Conservation (phyloP, 345 rosid species). For the Hibiscus tridactylites region DNA sequence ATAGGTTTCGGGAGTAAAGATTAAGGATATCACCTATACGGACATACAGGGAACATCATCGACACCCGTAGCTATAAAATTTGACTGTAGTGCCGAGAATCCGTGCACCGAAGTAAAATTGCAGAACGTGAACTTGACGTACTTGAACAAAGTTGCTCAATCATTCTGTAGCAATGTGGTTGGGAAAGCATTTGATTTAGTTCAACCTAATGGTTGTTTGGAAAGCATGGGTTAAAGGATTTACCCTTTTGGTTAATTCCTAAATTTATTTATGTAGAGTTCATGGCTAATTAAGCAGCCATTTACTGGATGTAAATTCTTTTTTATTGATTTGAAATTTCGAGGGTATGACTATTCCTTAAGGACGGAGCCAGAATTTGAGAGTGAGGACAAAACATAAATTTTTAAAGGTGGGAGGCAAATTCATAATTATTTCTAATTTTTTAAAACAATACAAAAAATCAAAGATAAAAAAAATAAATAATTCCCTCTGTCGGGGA, state of each 20-base stretch:
- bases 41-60: constrained; percentile 35
- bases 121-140: constrained; percentile 21
- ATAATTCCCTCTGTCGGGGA: too few species aligned
- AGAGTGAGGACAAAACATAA: too few species aligned
- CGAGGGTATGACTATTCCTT: too few species aligned
- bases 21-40: constrained; percentile 24
- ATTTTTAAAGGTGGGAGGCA: too few species aligned
- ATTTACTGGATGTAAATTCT: neutral
- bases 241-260: neutral
- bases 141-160: constrained; percentile 15
- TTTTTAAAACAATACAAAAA: too few species aligned
- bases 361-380: too few species aligned
- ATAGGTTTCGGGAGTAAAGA: constrained; percentile 24
- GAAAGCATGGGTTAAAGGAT: neutral
- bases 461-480: too few species aligned
- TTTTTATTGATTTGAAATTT: too few species aligned
- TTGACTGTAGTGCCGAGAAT: constrained; percentile 27
- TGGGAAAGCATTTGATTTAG: constrained; percentile 19
- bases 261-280: neutral
- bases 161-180: constrained; percentile 26
- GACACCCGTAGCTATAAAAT: constrained; percentile 19
- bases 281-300: neutral
- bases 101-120: constrained; percentile 29
- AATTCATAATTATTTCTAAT: too few species aligned
- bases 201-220: constrained; percentile 26